Conservation (phyloP, 2,329 filamentous ascomycete species). For the Talaromyces amestolkiae region DNA sequence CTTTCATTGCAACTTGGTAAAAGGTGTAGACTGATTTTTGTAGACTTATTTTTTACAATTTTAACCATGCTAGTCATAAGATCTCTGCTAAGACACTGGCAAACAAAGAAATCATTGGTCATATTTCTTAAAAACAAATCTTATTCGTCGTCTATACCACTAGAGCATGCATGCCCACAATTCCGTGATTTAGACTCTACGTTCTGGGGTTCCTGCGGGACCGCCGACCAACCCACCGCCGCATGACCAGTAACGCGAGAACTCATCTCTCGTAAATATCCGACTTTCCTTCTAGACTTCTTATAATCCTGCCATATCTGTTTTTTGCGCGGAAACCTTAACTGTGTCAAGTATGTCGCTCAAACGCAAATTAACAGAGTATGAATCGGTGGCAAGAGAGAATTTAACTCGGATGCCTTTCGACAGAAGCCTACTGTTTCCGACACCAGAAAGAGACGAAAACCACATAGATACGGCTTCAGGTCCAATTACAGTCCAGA, state of each 20-base stretch:
- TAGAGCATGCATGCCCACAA: not conserved
- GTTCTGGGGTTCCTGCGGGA: not conserved
- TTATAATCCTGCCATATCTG: no score
- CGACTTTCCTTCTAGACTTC: not conserved
- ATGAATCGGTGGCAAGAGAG: not conserved
- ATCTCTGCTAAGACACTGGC: not conserved
- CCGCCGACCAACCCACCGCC: not conserved
- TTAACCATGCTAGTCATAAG: not conserved
- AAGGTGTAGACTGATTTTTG: no score
- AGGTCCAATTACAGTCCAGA: not conserved
- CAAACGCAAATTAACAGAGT: constrained; percentile 11
- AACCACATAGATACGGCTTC: not conserved
- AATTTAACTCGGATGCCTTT: not conserved
- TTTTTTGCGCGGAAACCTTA: no score
- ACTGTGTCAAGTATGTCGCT: not conserved
- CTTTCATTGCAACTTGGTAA: no score
- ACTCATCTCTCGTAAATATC: not conserved
- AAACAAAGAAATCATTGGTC: not conserved
- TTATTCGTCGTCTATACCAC: no score
- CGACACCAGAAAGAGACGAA: not conserved
- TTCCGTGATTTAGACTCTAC: not conserved
- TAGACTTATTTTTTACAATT: not conserved
- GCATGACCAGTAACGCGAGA: not conserved
- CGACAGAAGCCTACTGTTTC: not conserved
- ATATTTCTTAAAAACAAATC: not conserved